Evolutionary conservation across 2,329 filamentous ascomycete species (phyloP), one percentile per base, ranked within the genome.

Genomic region (Thermoascus crustaceus): DNA sequence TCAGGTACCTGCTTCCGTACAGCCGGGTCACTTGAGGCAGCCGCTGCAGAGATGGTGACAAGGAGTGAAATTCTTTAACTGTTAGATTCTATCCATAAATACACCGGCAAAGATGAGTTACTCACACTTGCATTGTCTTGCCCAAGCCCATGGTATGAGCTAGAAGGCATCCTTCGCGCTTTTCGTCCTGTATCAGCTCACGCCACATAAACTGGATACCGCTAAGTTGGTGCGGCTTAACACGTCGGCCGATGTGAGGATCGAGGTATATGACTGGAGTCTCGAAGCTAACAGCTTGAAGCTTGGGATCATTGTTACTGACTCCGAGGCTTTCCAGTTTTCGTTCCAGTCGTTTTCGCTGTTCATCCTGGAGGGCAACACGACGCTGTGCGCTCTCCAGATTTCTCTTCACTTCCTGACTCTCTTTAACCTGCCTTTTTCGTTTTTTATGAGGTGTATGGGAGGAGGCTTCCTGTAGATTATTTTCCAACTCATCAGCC

Each of bases 111-210:
- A 6, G 4, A 14, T 21, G 18, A 10, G 14, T 14, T 22, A 62
- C 67, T 61, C 60, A 71, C 66, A 86, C 76, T 63, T 94, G 87
- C 80, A 94, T 86, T 0, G 87, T 93, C 64, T 94, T 95, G 10
- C 87, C 87, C 2, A 94, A 64, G 1, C 88, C 88, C 87, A 94
- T 94, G 0, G 84, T 85, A 55, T 94, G 87, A 4, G 87, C 83
- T 13, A 94, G 68, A 8, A 94, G 69, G 52, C 85, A 93, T 2
- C 87, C 87, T 57, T 87, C 79, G 11, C 71, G 69, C 4, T 67
- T 63, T 3, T 69, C 63, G 37, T 78, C 72, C 20, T 72, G 69
- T 4, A 89, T 75, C 29, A 94, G 66, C 44, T 89, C 82, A 46
- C 86, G 79, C 86, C 88, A 95, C 68, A 95, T 75, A 58, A 94